A percentile compares a stretch with the other conserved stretches of the same genome.
phyloP scores from a whole-genome alignment of 331 rosid genomes.

The Arachis monticola region DNA sequence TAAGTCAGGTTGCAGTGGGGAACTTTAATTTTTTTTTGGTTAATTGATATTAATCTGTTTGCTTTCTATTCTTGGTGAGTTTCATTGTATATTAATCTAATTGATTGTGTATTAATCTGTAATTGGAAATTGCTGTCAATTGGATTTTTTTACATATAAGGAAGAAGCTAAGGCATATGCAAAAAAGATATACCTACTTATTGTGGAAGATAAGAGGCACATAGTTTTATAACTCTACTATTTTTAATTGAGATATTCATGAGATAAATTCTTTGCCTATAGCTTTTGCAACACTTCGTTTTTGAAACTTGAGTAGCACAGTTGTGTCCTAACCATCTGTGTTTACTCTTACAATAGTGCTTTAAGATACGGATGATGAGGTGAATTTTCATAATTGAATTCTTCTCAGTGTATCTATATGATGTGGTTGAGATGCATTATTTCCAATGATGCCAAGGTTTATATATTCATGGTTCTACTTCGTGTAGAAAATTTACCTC shows the following conservation, averaged over 20 bases:
- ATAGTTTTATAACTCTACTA: constrained; percentile 9
- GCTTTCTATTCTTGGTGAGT: too few species aligned
- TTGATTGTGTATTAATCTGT: too few species aligned
- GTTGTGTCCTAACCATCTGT: constrained; percentile 42
- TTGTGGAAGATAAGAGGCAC: constrained; percentile 76
- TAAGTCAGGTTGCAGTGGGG: too few species aligned
- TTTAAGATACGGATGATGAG: constrained; percentile 93
- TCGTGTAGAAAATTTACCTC: too few species aligned
- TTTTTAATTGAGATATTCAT: constrained; percentile 19
- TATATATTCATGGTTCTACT: too few species aligned
- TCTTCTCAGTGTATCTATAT: constrained; percentile 31
- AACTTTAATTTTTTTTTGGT: too few species aligned
- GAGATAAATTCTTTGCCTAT: constrained; percentile 25
- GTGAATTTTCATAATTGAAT: constrained; percentile 48
- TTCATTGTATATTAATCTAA: too few species aligned
- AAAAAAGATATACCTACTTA: constrained; percentile 77
- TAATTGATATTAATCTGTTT: too few species aligned
- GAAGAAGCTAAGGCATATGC: constrained; percentile 26
- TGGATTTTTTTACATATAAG: too few species aligned
- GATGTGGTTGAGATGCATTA: constrained; percentile 7
- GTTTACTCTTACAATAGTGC: constrained; percentile 64
- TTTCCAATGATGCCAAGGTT: constrained; percentile 22
- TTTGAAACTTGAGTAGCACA: background rate
- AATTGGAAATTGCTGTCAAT: too few species aligned
- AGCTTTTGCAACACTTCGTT: constrained; percentile 7